These are phyloP conservation scores for Amanita inopinata DNA, from an alignment of 768 basidiomycete genomes.

Conservation along the genomic window DNA sequence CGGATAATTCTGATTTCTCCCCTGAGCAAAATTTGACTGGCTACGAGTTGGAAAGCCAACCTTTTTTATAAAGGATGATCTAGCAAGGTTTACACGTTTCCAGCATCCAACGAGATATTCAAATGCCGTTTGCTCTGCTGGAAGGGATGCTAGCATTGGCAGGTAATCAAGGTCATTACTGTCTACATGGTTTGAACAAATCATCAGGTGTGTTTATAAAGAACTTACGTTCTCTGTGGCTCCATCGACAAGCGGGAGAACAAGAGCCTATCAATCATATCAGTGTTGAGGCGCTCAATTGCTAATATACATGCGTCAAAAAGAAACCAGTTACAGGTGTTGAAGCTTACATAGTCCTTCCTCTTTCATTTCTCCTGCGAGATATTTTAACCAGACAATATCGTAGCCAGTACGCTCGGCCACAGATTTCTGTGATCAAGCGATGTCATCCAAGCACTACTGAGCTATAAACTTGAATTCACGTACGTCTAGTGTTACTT, in stretches of 20 bases:
- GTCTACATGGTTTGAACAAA: constrained; percentile 9
- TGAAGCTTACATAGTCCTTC: constrained; percentile 41
- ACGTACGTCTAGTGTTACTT: constrained; percentile 73
- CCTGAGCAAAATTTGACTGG: neutral
- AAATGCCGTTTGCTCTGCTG: constrained; percentile 69
- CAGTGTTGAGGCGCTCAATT: constrained; percentile 37
- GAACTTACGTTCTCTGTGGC: constrained; percentile 53
- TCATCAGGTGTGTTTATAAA: neutral
- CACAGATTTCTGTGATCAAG: constrained; percentile 14
- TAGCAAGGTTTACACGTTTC: constrained; percentile 68
- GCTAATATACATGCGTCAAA: constrained; percentile 17
- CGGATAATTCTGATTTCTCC: constrained; percentile 38
- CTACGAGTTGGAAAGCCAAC: constrained; percentile 21
- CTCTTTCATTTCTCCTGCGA: constrained; percentile 56
- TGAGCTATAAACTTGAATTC: neutral
- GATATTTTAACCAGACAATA: constrained; percentile 74
- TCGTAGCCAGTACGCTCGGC: constrained; percentile 53
- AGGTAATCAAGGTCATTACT: constrained; percentile 74
- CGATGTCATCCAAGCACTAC: neutral
- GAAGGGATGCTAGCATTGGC: constrained; percentile 66
- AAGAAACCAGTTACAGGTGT: constrained; percentile 5
- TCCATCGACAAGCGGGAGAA: constrained; percentile 79
- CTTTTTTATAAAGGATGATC: constrained; percentile 51
- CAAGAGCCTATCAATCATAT: constrained; percentile 67
- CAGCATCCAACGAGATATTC: constrained; percentile 89